These are phyloP conservation scores for Coccomyxa subellipsoidea DNA, from an alignment of 163 green algal genomes.

Conservation along the genomic window DNA sequence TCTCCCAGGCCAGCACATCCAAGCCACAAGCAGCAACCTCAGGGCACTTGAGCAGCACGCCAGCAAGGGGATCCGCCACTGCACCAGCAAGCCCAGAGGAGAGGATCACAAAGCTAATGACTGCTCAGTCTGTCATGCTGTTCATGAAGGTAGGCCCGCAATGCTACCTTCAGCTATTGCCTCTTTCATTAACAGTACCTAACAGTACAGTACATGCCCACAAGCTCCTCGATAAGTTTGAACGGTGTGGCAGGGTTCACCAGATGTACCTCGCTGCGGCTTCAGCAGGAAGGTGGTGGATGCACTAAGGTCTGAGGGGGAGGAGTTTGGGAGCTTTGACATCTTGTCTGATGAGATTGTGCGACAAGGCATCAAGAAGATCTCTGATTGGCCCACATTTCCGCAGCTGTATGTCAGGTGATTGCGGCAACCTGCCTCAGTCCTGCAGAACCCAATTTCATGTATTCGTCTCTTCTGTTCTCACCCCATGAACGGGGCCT, in stretches of 20 bases:
- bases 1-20: conserved; percentile 11
- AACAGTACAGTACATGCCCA: too few species aligned
- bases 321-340: conserved; percentile 64
- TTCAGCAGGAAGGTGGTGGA: conserved; percentile 74
- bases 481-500: too few species aligned
- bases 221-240: too few species aligned
- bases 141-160: conserved; percentile 88
- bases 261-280: conserved; percentile 65
- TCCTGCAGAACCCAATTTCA: neutral
- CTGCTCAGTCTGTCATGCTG: conserved; percentile 66
- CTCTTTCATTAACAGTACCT: too few species aligned
- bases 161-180: too few species aligned
- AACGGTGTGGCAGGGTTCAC: conserved; percentile 24
- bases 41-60: neutral
- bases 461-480: neutral
- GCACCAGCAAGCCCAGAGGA: neutral
- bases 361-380: conserved; percentile 26
- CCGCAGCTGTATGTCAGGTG: conserved; percentile 69
- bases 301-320: conserved; percentile 43
- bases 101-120: conserved; percentile 22
- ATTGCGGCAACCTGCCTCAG: neutral
- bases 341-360: conserved; percentile 56
- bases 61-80: conserved; percentile 2
- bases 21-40: neutral
- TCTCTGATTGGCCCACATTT: conserved; percentile 59